A percentile compares a stretch with the other conserved stretches of the same genome.
These are phyloP conservation scores for Malassezia psittaci DNA, from an alignment of 1,284 basidiomycete species.

Conservation along the genomic window DNA sequence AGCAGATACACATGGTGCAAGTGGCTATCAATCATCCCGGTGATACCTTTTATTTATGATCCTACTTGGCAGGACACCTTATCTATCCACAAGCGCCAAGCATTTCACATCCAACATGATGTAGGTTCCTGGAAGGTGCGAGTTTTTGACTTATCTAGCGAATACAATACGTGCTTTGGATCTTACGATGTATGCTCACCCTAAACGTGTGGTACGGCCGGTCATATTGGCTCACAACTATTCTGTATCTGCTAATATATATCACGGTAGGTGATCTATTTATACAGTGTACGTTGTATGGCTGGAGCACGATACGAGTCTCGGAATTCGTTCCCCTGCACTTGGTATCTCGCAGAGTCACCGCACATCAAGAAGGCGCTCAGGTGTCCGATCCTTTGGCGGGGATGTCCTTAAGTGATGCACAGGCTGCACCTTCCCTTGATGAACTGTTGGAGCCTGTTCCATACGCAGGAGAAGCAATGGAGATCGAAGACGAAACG, in stretches of 20 bases:
- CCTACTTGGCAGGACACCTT: not conserved
- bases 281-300: not conserved
- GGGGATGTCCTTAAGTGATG: slow-evolving; percentile 4
- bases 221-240: not conserved
- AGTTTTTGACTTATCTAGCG: not conserved
- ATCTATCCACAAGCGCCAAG: not conserved
- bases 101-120: not conserved
- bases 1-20: too few species aligned
- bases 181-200: not conserved
- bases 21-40: not conserved
- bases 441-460: not conserved
- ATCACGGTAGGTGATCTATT: not conserved
- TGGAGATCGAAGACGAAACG: slow-evolving; percentile 4
- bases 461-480: not conserved
- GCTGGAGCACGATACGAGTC: not conserved
- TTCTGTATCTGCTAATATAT: not conserved
- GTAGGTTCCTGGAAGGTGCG: not conserved
- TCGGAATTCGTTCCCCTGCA: not conserved
- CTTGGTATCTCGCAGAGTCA: not conserved
- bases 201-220: not conserved
- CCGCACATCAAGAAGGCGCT: not conserved
- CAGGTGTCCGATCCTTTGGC: not conserved
- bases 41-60: not conserved
- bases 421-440: not conserved
- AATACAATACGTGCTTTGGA: not conserved